Evolutionary conservation across 2,329 filamentous ascomycete genomes (phyloP).

Genomic region (Berkeleyomyces rouxiae): DNA sequence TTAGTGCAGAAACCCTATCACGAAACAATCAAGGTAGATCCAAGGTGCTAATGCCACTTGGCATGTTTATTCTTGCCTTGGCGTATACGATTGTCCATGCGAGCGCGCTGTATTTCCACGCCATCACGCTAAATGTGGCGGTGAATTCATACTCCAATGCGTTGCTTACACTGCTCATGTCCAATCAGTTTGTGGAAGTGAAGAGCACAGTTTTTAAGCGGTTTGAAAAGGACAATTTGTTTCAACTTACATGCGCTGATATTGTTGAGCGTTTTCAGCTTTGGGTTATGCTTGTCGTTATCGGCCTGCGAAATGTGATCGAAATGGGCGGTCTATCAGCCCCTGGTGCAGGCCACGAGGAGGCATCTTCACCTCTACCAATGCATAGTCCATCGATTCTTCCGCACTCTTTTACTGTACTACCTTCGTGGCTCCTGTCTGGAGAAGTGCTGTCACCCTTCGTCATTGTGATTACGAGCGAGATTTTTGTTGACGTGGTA

Average conservation of each 20-base stretch:
- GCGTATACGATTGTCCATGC: conserved; percentile 80
- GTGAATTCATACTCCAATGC: conserved; percentile 98
- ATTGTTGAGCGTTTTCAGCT: conserved; percentile 94
- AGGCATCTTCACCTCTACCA: conserved; percentile 28
- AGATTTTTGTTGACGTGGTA: conserved; percentile 92
- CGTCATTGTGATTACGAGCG: conserved; percentile 80
- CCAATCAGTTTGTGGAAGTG: conserved; percentile 98
- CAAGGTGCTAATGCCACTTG: conserved; percentile 74
- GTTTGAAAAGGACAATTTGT: conserved; percentile 94
- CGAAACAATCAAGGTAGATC: conserved; percentile 76
- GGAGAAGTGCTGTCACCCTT: conserved; percentile 88
- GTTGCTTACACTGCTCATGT: conserved; percentile 75
- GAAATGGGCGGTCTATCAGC: conserved; percentile 76
- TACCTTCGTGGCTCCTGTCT: conserved; percentile 61
- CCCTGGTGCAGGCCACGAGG: conserved; percentile 22
- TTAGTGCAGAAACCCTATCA: conserved; percentile 82
- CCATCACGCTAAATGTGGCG: conserved; percentile 92
- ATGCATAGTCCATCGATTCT: conserved; percentile 58
- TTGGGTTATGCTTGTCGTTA: conserved; percentile 94
- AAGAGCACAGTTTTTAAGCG: conserved; percentile 98
- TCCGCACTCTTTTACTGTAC: conserved; percentile 75
- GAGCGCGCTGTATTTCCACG: conserved; percentile 83
- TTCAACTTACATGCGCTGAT: conserved; percentile 91
- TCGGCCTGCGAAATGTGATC: conserved; percentile 87
- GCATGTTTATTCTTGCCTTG: conserved; percentile 77